Conservation (phyloP, 768 basidiomycete genomes). For the Mycena haematopus region DNA sequence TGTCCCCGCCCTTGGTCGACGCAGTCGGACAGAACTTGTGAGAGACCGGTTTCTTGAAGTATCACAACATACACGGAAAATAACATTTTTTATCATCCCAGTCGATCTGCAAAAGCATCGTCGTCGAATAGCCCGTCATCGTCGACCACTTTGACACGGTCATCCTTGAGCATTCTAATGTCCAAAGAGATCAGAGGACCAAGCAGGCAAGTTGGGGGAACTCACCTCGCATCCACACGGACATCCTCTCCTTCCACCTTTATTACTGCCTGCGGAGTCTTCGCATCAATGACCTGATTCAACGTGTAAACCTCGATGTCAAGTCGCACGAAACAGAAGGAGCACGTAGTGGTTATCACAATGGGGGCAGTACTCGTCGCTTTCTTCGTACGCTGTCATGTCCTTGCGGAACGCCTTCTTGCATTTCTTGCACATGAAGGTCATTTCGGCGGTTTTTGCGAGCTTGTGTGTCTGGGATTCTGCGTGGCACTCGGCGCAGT, state of each 20-base stretch:
- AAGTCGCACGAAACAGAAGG: conserved; percentile 18
- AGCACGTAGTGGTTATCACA: conserved; percentile 98
- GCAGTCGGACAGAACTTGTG: too few relatives aligned
- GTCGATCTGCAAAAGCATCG: conserved; percentile 46
- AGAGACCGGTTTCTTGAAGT: background rate
- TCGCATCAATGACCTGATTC: conserved; percentile 86
- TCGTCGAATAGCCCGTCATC: conserved; percentile 72
- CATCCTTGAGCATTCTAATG: conserved; percentile 87
- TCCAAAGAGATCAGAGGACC: conserved; percentile 13
- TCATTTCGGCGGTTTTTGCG: conserved; percentile 81
- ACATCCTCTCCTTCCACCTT: conserved; percentile 93
- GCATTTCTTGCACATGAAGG: conserved; percentile 86
- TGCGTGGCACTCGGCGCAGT: conserved; percentile 95
- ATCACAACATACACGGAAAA: background rate
- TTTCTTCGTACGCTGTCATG: conserved; percentile 90
- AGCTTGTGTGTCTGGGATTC: conserved; percentile 80
- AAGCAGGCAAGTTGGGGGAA: background rate
- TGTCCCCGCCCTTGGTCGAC: too few relatives aligned
- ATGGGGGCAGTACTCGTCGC: conserved; percentile 97
- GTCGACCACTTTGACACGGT: conserved; percentile 64
- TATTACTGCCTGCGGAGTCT: conserved; percentile 84
- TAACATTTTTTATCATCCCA: conserved; percentile 16
- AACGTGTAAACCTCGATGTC: background rate
- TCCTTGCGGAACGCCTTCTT: conserved; percentile 98
- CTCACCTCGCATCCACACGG: conserved; percentile 84